Evolutionary conservation across 805 yeast species (phyloP), one percentile per base, ranked within the genome.

Genomic region (Sungouiozyma ichnusensis): DNA sequence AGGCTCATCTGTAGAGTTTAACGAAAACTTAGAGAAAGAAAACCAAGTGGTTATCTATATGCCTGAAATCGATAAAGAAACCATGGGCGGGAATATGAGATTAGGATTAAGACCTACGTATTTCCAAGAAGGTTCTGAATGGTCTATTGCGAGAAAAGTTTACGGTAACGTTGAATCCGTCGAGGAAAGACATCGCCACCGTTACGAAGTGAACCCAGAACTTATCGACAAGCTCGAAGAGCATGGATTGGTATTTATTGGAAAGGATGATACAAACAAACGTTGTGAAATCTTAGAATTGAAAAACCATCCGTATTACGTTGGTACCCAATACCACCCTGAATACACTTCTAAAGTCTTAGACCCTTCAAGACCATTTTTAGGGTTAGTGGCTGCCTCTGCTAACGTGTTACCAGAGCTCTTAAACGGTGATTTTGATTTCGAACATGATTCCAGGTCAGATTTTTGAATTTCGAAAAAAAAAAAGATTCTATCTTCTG

Each of bases 51-150:
- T 92, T 45, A 85, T 92, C 38, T 92, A 86, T 71, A 92, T 92
- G 99, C 99, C 99, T 36, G 99, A 92, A 66, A 87, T 90, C 48
- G 95, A 87, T 66, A 90, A 87, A 70, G 79, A 83, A 53, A 86
- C 85, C 63, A 74, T 92, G 71, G 99, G 99, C 49, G 99, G 99
- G 52, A 90, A 97, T 40, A 92, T 92, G 99, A 81, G 99, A 72
- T 75, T 92, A 53, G 99, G 99, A 54, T 73, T 86, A 50, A 87
- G 96, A 66, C 78, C 88, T 51, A 87, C 97, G 33, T 76, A 73
- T 49, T 92, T 92, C 73, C 79, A 76, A 55, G 67, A 67, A 15
- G 77, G 71, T 48, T 66, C 84, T 38, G 81, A 81, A 48, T 69
- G 79, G 75, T 75, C 85, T 38, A 73, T 69, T 48, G 76, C 92